Percentiles rank a stretch among this genome's conserved stretches.
Conservation (phyloP, 176 grass and related monocot genomes). For the Lolium multiflorum region DNA sequence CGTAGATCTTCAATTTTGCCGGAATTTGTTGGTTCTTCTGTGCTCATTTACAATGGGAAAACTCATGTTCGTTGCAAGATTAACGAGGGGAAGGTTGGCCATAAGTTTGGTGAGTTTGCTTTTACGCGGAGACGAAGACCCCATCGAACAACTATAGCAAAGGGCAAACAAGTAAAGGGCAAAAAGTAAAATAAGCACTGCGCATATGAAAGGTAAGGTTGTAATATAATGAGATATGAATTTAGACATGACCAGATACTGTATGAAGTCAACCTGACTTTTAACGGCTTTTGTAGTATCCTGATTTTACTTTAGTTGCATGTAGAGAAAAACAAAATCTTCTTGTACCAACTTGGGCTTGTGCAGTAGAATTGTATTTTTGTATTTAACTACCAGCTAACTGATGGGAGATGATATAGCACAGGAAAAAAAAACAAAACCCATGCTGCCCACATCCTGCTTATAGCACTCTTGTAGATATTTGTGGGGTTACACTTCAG, state of each 20-base stretch:
- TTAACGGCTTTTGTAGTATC: not conserved
- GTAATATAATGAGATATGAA: not conserved
- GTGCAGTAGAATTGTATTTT: not conserved
- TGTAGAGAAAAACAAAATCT: not conserved
- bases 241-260: not conserved
- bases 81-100: slow-evolving; percentile 4
- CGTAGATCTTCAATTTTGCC: slow-evolving; percentile 5
- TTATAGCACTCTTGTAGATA: not conserved
- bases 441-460: not conserved
- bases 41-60: slow-evolving; percentile 13
- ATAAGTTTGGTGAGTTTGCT: slow-evolving; percentile 27
- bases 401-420: not conserved
- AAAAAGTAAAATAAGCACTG: not conserved
- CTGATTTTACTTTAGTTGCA: not conserved
- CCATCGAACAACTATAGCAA: not conserved
- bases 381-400: slow-evolving; percentile 3
- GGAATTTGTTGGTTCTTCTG: slow-evolving; percentile 9
- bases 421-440: not conserved
- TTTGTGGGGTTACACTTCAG: not conserved
- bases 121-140: slow-evolving; percentile 4
- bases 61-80: slow-evolving; percentile 23
- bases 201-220: not conserved
- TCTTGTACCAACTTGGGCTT: not conserved
- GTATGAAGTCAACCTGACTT: not conserved
- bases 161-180: not conserved